Evolutionary conservation across 169 alveolate genomes (phyloP).

Genomic region (Plasmodium inui): DNA sequence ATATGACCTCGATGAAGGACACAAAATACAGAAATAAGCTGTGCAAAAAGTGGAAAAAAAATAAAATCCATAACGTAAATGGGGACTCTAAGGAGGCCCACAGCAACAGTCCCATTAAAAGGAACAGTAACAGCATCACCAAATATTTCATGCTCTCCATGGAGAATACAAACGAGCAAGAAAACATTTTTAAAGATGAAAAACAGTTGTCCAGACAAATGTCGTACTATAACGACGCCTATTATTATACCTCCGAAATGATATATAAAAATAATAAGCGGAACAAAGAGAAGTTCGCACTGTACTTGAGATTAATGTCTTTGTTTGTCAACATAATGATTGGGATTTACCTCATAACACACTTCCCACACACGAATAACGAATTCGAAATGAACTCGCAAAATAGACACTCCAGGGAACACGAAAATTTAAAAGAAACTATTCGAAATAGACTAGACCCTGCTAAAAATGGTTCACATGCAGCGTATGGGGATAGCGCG

Average conservation of each 20-base stretch:
- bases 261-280: conserved; percentile 54
- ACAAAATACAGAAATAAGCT: not conserved
- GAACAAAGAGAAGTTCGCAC: conserved; percentile 47
- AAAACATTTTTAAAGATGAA: conserved; percentile 63
- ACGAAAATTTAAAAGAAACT: conserved; percentile 24
- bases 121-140: conserved; percentile 18
- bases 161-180: conserved; percentile 51
- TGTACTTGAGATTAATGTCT: conserved; percentile 63
- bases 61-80: conserved; percentile 1
- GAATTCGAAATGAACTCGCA: not conserved
- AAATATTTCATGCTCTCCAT: conserved; percentile 51
- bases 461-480: not conserved
- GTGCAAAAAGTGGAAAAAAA: conserved; percentile 4
- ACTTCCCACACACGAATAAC: conserved; percentile 58
- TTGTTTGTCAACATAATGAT: conserved; percentile 52
- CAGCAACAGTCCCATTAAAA: not conserved
- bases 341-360: conserved; percentile 50
- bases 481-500: not conserved
- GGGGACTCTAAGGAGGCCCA: not conserved
- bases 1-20: not conserved
- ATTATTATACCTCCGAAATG: conserved; percentile 68
- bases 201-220: conserved; percentile 61
- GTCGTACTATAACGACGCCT: conserved; percentile 70
- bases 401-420: conserved; percentile 14
- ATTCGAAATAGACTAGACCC: conserved; percentile 14